Percentiles rank a stretch among this genome's conserved stretches.
Conservation (phyloP, 176 grass and related monocot genomes). For the Pontederia paniculata region DNA sequence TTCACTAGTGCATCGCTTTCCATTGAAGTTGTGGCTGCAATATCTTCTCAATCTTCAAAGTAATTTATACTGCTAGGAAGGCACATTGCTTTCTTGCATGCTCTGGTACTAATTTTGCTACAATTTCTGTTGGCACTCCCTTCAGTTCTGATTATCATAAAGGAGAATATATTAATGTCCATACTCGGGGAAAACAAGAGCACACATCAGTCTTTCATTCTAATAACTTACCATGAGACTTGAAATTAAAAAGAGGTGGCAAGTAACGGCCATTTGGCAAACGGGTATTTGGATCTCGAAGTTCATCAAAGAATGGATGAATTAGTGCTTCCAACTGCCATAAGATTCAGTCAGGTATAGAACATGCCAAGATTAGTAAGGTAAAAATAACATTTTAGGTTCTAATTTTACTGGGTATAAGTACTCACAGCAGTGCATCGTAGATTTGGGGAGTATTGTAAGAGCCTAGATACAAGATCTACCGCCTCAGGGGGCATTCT, state of each 20-base stretch:
- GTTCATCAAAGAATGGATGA: constrained; percentile 79
- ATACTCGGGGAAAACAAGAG: too few relatives aligned
- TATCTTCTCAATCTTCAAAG: too few relatives aligned
- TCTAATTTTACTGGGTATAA: background rate
- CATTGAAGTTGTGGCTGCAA: too few relatives aligned
- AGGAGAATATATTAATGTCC: too few relatives aligned
- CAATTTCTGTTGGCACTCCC: background rate
- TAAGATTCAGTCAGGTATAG: background rate
- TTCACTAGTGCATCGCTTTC: too few relatives aligned
- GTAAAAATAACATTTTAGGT: background rate
- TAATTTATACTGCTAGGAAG: background rate
- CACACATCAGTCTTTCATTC: too few relatives aligned
- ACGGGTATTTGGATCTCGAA: constrained; percentile 47
- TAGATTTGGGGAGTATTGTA: constrained; percentile 87
- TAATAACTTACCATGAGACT: constrained; percentile 45
- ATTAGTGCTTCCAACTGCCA: constrained; percentile 65
- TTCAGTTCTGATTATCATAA: background rate
- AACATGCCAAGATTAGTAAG: background rate
- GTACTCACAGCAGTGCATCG: constrained; percentile 72
- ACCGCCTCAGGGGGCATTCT: constrained; percentile 92
- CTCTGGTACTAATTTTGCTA: background rate
- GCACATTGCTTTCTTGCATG: constrained; percentile 1
- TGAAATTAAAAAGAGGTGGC: constrained; percentile 81
- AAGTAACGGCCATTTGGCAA: constrained; percentile 62
- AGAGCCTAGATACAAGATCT: constrained; percentile 83